These are phyloP conservation scores for Talaromyces albobiverticillius DNA, from an alignment of 2,329 filamentous ascomycete genomes.

Conservation along the genomic window DNA sequence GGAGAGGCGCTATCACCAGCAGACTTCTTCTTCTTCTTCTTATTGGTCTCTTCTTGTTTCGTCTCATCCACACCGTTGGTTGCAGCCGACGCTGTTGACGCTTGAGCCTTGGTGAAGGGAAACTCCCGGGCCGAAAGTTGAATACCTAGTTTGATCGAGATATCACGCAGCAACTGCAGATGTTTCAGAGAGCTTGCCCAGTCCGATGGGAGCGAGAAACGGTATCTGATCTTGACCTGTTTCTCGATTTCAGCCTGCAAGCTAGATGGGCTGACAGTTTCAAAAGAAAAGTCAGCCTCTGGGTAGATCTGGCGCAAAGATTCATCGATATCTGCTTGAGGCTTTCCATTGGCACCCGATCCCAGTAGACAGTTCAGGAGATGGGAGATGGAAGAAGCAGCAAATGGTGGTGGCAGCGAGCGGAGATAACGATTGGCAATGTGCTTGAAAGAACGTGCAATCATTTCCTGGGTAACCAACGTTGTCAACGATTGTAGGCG, in stretches of 20 bases:
- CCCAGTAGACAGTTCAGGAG: constrained; percentile 92
- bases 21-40: constrained; percentile 60
- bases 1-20: constrained; percentile 46
- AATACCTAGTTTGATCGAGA: constrained; percentile 83
- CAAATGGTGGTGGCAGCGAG: constrained; percentile 73
- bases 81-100: constrained; percentile 31
- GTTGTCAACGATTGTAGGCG: constrained; percentile 74
- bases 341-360: constrained; percentile 69
- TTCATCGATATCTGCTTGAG: constrained; percentile 72
- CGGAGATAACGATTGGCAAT: constrained; percentile 75
- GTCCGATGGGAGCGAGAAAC: constrained; percentile 66
- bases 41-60: constrained; percentile 26
- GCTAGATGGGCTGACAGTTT: constrained; percentile 70
- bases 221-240: constrained; percentile 71
- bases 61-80: constrained; percentile 35
- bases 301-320: constrained; percentile 72
- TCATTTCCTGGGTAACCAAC: constrained; percentile 85
- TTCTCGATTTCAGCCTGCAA: constrained; percentile 67
- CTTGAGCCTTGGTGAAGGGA: constrained; percentile 56
- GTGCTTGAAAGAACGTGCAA: constrained; percentile 95
- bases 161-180: constrained; percentile 82
- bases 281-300: constrained; percentile 78
- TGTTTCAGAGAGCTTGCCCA: constrained; percentile 69
- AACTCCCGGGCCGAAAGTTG: constrained; percentile 81
- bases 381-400: constrained; percentile 77